Percentiles rank a stretch among this genome's conserved stretches.
Conservation (phyloP, 345 rosid species). For the rapeseed (Brassica napus) region Da-Ae NC_063451.1:34417001-34417500, state of each 20-base stretch:
- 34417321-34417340: slow-evolving; percentile 86
- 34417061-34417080: slow-evolving; percentile 98
- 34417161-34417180: slow-evolving; percentile 19
- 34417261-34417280: slow-evolving; percentile 6
- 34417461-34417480: slow-evolving; percentile 31
- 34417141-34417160: slow-evolving; percentile 97
- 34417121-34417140: slow-evolving; percentile 85
- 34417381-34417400: slow-evolving; percentile 96
- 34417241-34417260: slow-evolving; percentile 8
- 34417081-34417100: slow-evolving; percentile 99
- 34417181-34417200: neutral
- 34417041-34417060: slow-evolving; percentile 88
- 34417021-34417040: slow-evolving; percentile 80
- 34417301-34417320: slow-evolving; percentile 97
- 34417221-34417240: neutral
- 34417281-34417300: slow-evolving; percentile 20
- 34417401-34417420: slow-evolving; percentile 75
- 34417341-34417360: slow-evolving; percentile 88
- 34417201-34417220: slow-evolving; percentile 3
- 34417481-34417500: slow-evolving; percentile 78
- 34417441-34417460: slow-evolving; percentile 24
- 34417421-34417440: slow-evolving; percentile 14
- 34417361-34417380: slow-evolving; percentile 97
- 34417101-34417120: slow-evolving; percentile 88
- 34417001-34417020: slow-evolving; percentile 85